A percentile compares a stretch with the other conserved stretches of the same genome.
These are phyloP conservation scores for Penicillium sclerotigenum DNA, from an alignment of 2,329 filamentous ascomycete species.

Conservation along the genomic window DNA sequence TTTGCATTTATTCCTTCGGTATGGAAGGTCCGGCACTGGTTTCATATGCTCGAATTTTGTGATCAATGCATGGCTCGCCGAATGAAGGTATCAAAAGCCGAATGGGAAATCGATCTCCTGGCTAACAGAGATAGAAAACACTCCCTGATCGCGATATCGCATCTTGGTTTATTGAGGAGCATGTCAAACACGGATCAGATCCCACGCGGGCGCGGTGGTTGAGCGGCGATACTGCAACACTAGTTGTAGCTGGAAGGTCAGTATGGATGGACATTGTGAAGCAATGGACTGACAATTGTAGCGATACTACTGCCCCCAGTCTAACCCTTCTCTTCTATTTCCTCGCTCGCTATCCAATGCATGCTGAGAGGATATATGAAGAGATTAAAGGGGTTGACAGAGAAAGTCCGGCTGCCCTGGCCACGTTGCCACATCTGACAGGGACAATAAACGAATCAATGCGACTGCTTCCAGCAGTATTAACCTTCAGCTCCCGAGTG, in stretches of 20 bases:
- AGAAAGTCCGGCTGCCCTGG: neutral
- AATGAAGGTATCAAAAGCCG: neutral
- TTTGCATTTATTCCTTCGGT: slow-evolving; percentile 6
- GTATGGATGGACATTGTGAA: neutral
- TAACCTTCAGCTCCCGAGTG: neutral
- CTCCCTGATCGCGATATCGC: slow-evolving; percentile 6
- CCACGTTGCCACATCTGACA: neutral
- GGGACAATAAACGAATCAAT: slow-evolving; percentile 1
- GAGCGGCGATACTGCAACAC: slow-evolving; percentile 5
- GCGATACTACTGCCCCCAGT: slow-evolving; percentile 11
- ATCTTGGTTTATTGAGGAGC: slow-evolving; percentile 11
- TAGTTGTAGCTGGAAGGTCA: slow-evolving; percentile 3
- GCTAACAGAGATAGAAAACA: neutral
- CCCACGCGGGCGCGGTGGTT: neutral
- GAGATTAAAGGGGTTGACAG: neutral
- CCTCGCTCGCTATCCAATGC: slow-evolving; percentile 6
- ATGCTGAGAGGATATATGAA: neutral
- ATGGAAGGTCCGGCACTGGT: slow-evolving; percentile 10
- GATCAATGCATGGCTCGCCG: slow-evolving; percentile 37
- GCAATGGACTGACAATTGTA: neutral
- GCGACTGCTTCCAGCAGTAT: neutral
- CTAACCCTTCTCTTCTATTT: slow-evolving; percentile 10
- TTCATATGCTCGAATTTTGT: slow-evolving; percentile 13
- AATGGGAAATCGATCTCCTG: fast-evolving
- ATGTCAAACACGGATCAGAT: neutral